Evolutionary conservation across 2,329 filamentous ascomycete genomes (phyloP), one percentile per base, ranked within the genome.

Genomic region (Sclerotinia glacialis): DNA sequence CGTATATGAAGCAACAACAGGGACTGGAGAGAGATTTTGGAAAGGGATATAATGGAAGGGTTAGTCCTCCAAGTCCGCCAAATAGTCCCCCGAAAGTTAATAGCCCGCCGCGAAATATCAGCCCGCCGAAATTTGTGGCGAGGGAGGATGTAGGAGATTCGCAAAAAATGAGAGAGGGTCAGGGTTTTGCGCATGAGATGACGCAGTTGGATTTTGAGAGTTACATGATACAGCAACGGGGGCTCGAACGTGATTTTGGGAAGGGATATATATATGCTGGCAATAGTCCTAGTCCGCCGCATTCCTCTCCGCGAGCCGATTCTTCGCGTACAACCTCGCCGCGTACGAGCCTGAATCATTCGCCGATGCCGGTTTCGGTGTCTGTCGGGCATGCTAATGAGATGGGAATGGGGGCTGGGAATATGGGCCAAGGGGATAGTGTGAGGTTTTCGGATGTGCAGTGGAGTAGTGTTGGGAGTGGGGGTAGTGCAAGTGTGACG

Each of bases 21-120:
- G 60, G 61, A 0, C 9, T 64, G 61, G 61, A 64, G 61, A 46
- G 61, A 18, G 61, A 64, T 55, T 64, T 64, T 31, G 61, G 47
- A 12, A 64, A 55, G 18, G 34, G 49, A 0, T 52, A 42, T 42
- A 23, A n/a, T 11, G 49, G n/a, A 18, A 23, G 49, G 5, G 34
- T 5, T 28, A 46, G 23, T 14, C 42, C 56, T 1, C 28, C 52
- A 8, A 53, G 28, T 34, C 28, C 50, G 11, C 16, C 4, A 8
- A 21, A 31, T 54, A 60, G 56, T 18, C 42, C 56, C 0, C 37
- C 16, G 23, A 58, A 44, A 21, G 23, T 3, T 11, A 26, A 28
- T 40, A 58, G 23, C 2, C 23, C 11, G 31, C 7, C 8, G 21
- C 5, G 56, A 16, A 23, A 47, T 23, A 31, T 16, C 7, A 49